A percentile compares a stretch with the other conserved stretches of the same genome.
Evolutionary conservation across 148 eudicot species (phyloP).

Genomic region (Pouteria glomerata): DNA sequence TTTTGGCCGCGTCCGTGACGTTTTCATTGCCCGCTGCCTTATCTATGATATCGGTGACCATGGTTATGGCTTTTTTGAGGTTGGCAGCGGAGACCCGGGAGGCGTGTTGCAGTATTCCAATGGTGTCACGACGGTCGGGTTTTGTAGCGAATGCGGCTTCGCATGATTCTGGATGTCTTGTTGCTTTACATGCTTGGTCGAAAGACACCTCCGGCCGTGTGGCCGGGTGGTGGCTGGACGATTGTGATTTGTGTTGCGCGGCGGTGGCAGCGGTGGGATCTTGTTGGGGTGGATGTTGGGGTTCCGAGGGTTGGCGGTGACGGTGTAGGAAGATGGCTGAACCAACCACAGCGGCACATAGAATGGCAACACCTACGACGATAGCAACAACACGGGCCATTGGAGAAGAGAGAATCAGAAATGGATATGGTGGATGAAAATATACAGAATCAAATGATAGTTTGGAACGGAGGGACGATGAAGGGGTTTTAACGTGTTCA

Average conservation of each 20-base stretch:
- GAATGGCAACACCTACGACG: neutral
- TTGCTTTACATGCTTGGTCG: conserved; percentile 57
- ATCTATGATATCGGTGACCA: conserved; percentile 34
- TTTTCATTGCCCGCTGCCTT: conserved; percentile 37
- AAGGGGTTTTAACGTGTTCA: neutral
- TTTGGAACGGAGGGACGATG: neutral
- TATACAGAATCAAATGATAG: neutral
- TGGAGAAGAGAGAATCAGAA: neutral
- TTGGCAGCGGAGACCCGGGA: conserved; percentile 27
- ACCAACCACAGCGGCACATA: neutral
- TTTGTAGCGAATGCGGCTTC: conserved; percentile 12
- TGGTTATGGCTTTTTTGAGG: conserved; percentile 34
- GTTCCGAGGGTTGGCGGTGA: neutral
- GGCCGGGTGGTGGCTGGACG: neutral
- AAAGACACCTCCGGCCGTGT: too few species aligned
- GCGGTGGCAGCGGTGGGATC: too few species aligned
- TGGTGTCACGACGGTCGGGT: conserved; percentile 3
- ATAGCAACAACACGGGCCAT: neutral
- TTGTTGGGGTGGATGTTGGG: neutral
- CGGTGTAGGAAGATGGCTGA: neutral
- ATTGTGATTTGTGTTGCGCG: neutral
- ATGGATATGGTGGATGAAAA: too few species aligned
- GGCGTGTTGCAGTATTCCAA: conserved; percentile 32
- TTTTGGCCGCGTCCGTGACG: conserved; percentile 43
- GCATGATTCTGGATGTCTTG: conserved; percentile 47